Base-by-base conservation (phyloP, 495 filamentous ascomycete genomes). In the Trichoderma orchidacearum region DNA sequence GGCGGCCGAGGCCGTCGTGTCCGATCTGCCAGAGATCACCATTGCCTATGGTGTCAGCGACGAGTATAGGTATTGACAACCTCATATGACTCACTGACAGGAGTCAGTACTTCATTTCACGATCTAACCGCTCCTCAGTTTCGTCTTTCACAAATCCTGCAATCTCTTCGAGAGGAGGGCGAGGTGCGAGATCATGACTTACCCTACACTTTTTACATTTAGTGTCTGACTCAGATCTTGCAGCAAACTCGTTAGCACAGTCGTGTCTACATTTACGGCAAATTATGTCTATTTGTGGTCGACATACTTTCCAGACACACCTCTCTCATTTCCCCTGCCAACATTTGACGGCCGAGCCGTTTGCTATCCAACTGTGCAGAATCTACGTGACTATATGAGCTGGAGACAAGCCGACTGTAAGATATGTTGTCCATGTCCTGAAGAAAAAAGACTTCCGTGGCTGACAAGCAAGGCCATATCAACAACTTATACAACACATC, bases 401-500 rank as follows among this genome's bases (percentile, higher is more conserved):
- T 98, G 93, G 93, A 77, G 93, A 60, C 93, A 98, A 70, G 93
- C 87, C 31, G 93, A 98, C 67, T 97, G 92, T 94, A 66, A 66
- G 85, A 11, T 27, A 13, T 12, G 70, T 34, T 41, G 30, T 25
- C n/a, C 13, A 30, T 38, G 23, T 5, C 7, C 17, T 41, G 8
- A 17, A 3, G 27, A 12, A 11, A 9, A 27, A 9, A 30, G 3
- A 8, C 23, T 32, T 32, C 21, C 13, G 36, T 30, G 17, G 56
- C 62, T 6, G 61, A 32, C 29, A 53, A 36, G 21, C 1, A 58
- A 91, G 89, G 89, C 64, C 93, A 98, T 68, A 92, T 98, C 62
- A 98, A 98, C 68, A 98, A 98, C 65, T 76, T 97, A 15, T 96
- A 95, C 68, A 98, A 98, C 63, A 98, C 93, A 0, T 91, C 90